A percentile compares a stretch with the other conserved stretches of the same genome.
Evolutionary conservation across 2,329 filamentous ascomycete genomes (phyloP).

Genomic region (Dothidotthia symphoricarpi): DNA sequence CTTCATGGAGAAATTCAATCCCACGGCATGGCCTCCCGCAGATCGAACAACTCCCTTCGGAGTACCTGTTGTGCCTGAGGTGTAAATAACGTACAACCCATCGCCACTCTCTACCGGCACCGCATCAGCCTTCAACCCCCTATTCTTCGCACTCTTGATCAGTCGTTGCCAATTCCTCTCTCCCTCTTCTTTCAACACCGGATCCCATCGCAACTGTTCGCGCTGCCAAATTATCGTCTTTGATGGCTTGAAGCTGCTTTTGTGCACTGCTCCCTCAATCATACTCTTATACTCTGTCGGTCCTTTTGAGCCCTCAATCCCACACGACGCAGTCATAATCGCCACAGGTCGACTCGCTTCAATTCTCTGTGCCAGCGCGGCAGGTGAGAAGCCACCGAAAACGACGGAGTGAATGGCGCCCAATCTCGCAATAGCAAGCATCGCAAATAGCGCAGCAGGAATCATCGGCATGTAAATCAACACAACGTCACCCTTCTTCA

Average conservation of each 20-base stretch:
- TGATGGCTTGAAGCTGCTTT: conserved; percentile 68
- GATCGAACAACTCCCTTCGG: conserved; percentile 83
- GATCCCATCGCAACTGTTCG: conserved; percentile 71
- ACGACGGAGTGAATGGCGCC: conserved; percentile 90
- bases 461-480: conserved; percentile 98
- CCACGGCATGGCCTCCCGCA: conserved; percentile 83
- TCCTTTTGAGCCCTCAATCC: conserved; percentile 82
- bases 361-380: conserved; percentile 81
- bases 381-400: conserved; percentile 85
- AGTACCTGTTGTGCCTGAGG: conserved; percentile 75
- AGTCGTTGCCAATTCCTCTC: conserved; percentile 79
- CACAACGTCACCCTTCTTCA: conserved; percentile 80
- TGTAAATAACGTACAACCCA: conserved; percentile 87
- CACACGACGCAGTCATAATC: conserved; percentile 86
- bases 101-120: conserved; percentile 78
- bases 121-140: conserved; percentile 67
- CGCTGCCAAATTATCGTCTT: conserved; percentile 82
- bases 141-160: conserved; percentile 65
- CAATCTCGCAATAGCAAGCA: conserved; percentile 75
- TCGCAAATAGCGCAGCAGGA: conserved; percentile 80
- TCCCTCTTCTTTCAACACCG: conserved; percentile 62
- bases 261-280: conserved; percentile 68
- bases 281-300: conserved; percentile 72
- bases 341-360: conserved; percentile 73
- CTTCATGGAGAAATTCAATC: conserved; percentile 75